phyloP scores from a whole-genome alignment of 768 basidiomycete genomes.

The Russula abietina region DNA sequence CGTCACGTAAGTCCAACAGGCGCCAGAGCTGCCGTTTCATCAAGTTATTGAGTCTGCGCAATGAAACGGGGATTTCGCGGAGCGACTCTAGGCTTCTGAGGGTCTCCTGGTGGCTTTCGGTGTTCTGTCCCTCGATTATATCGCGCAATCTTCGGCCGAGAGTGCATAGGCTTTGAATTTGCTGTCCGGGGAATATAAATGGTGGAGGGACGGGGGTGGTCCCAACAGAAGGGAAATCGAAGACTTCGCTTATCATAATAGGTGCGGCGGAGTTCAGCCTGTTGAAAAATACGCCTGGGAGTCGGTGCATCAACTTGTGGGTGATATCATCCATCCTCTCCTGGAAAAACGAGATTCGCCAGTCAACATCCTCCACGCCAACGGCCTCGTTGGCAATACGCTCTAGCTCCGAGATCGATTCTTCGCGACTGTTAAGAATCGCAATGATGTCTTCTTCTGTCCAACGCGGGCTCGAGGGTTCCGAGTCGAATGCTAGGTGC shows the following conservation, averaged over 20 bases:
- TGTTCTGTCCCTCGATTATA: neutral
- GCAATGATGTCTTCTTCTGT: neutral
- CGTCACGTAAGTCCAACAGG: constrained; percentile 5
- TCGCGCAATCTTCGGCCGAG: neutral
- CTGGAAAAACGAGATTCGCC: constrained; percentile 1
- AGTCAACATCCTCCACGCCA: neutral
- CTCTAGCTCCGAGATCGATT: neutral
- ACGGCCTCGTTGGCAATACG: neutral
- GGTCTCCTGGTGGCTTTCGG: neutral
- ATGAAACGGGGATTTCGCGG: neutral
- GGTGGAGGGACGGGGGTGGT: neutral
- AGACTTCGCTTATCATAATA: neutral
- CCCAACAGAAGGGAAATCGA: neutral
- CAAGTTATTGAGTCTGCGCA: neutral
- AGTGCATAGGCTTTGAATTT: neutral
- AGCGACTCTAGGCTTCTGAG: neutral
- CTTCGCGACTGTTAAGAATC: neutral
- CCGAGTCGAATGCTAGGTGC: neutral
- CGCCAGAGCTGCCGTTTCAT: constrained; percentile 11
- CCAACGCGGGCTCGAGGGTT: neutral
- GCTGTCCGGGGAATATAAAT: neutral
- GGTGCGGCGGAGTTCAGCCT: neutral
- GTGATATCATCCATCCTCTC: neutral
- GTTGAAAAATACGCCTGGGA: constrained; percentile 6
- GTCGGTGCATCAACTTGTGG: neutral